A percentile compares a stretch with the other conserved stretches of the same genome.
Conservation (phyloP, 805 yeast species). For the Wickerhamiella australiensis region DNA sequence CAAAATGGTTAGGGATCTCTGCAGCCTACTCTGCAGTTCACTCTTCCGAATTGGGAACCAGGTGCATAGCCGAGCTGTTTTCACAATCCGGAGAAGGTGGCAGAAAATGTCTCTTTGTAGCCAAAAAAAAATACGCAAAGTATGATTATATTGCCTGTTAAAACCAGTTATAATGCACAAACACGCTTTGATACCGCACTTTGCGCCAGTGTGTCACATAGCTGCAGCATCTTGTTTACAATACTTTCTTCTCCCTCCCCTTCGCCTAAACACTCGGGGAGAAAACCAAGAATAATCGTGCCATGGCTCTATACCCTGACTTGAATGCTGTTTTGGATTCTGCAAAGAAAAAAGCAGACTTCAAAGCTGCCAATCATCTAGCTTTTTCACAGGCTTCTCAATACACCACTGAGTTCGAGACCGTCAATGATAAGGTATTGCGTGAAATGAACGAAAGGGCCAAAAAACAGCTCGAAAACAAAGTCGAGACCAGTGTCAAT, state of each 20-base stretch:
- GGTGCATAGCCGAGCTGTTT: not conserved
- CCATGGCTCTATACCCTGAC: constrained; percentile 10
- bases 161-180: no score
- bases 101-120: no score
- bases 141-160: no score
- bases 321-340: not conserved
- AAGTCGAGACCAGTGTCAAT: not conserved
- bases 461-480: constrained; percentile 11
- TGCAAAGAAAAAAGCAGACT: not conserved
- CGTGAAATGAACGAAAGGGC: constrained; percentile 29
- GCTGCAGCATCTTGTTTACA: not conserved
- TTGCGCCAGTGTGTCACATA: not conserved
- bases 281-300: not conserved
- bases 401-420: constrained; percentile 24
- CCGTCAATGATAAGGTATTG: constrained; percentile 27
- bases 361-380: constrained; percentile 5
- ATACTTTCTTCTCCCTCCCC: not conserved
- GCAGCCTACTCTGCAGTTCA: no score
- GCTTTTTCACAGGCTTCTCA: constrained; percentile 17
- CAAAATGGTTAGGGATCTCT: no score
- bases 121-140: no score
- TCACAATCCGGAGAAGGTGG: not conserved
- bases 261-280: not conserved
- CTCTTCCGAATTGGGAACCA: not conserved
- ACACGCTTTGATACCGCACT: not conserved